phyloP scores from a whole-genome alignment of 306 rosid genomes.

The Biancaea sappan region DNA sequence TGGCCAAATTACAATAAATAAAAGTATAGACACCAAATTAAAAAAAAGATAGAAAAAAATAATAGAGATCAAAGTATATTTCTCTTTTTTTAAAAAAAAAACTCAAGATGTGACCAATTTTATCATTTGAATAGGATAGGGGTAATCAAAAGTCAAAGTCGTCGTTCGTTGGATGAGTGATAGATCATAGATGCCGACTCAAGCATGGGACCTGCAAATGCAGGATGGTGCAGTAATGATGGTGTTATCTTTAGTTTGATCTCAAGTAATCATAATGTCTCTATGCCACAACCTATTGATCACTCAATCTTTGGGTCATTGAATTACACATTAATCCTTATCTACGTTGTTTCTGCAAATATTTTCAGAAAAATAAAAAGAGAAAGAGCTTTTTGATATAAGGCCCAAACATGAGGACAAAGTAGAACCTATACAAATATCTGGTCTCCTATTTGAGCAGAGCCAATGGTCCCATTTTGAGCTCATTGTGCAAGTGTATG shows the following conservation, averaged over 20 bases:
- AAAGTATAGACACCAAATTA: too few species aligned
- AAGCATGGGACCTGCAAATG: slow-evolving; percentile 24
- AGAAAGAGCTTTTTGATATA: slow-evolving; percentile 6
- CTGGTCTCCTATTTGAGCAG: slow-evolving; percentile 37
- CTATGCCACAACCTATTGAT: not conserved
- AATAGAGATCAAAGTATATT: too few species aligned
- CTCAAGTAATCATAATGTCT: slow-evolving; percentile 42
- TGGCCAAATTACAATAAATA: too few species aligned
- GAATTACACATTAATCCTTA: slow-evolving; percentile 7
- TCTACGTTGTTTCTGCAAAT: slow-evolving; percentile 7
- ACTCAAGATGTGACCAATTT: too few species aligned
- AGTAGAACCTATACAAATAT: slow-evolving; percentile 8
- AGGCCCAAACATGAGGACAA: slow-evolving; percentile 35
- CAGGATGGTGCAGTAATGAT: slow-evolving; percentile 27
- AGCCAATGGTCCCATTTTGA: slow-evolving; percentile 39
- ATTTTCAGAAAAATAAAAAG: not conserved
- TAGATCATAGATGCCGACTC: slow-evolving; percentile 46
- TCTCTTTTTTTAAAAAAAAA: too few species aligned
- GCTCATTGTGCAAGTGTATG: slow-evolving; percentile 40
- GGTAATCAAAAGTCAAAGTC: too few species aligned
- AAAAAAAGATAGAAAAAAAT: too few species aligned
- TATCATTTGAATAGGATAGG: too few species aligned
- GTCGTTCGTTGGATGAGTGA: too few species aligned
- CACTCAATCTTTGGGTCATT: slow-evolving; percentile 23
- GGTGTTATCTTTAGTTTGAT: slow-evolving; percentile 31